Conservation (phyloP, 116 monocot species). For the Trichopus zeylanicus region DNA sequence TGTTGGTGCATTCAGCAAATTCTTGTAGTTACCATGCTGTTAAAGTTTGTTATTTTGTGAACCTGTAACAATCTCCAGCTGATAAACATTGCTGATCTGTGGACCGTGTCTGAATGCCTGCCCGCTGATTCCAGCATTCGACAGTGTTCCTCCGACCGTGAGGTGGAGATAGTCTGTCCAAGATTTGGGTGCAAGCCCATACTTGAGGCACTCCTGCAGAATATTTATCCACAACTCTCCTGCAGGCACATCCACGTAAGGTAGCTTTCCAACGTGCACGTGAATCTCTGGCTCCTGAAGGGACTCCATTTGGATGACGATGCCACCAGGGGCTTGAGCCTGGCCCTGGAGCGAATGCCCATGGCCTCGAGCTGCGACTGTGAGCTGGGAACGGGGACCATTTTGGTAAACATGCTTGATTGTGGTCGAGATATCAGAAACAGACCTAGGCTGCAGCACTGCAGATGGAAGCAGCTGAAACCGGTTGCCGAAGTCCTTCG, state of each 20-base stretch:
- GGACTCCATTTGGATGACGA: conserved; percentile 68
- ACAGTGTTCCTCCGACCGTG: conserved; percentile 76
- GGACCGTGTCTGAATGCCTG: conserved; percentile 81
- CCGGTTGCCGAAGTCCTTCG: conserved; percentile 64
- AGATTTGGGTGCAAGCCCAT: conserved; percentile 65
- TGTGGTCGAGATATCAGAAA: conserved; percentile 49
- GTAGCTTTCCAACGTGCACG: conserved; percentile 11
- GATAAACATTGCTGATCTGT: conserved; percentile 74
- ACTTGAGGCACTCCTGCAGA: conserved; percentile 38
- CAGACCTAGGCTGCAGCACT: conserved; percentile 47
- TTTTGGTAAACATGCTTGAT: conserved; percentile 40
- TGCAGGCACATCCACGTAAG: conserved; percentile 57
- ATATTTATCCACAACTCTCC: conserved; percentile 82
- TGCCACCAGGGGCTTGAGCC: conserved; percentile 57
- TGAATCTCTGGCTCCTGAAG: conserved; percentile 6
- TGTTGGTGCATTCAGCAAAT: no score
- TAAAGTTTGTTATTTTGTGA: no score
- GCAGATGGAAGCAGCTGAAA: conserved; percentile 35
- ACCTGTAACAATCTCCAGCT: conserved; percentile 71
- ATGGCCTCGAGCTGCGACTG: conserved; percentile 73
- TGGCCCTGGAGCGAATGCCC: conserved; percentile 85
- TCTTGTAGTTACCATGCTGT: no score
- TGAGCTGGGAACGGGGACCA: conserved; percentile 38
- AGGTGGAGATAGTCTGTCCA: conserved; percentile 94
- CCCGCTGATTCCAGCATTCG: conserved; percentile 85